Percentiles rank a stretch among this genome's conserved stretches.
Conservation (phyloP, 352 stramenopile species). For the Phytophthora constricta region DNA sequence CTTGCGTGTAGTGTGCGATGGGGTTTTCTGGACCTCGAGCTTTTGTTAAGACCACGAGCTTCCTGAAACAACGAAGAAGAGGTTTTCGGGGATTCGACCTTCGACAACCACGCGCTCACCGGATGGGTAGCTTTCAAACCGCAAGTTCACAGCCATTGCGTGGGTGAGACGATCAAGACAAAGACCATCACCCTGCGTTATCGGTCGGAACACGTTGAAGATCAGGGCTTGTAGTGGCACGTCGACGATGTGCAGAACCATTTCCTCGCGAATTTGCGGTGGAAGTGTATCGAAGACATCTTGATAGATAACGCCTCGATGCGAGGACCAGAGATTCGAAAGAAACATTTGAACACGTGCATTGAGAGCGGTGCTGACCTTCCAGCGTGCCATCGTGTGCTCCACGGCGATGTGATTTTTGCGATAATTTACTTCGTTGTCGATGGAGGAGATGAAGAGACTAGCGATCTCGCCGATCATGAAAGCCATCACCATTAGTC, state of each 20-base stretch:
- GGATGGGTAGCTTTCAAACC: slow-evolving; percentile 59
- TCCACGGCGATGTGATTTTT: slow-evolving; percentile 70
- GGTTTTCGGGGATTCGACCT: slow-evolving; percentile 44
- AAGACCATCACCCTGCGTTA: slow-evolving; percentile 23
- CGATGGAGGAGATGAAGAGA: slow-evolving; percentile 73
- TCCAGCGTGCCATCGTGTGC: slow-evolving; percentile 55
- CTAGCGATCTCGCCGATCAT: slow-evolving; percentile 76
- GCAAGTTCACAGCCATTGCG: slow-evolving; percentile 15
- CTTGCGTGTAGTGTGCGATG: slow-evolving; percentile 22
- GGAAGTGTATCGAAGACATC: slow-evolving; percentile 56
- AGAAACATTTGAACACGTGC: slow-evolving; percentile 58
- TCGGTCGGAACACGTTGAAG: slow-evolving; percentile 28
- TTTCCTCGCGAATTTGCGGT: slow-evolving; percentile 48
- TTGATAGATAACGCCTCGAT: slow-evolving; percentile 61
- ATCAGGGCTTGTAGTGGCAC: slow-evolving; percentile 44
- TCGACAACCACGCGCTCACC: slow-evolving; percentile 56
- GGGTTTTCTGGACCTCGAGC: neutral
- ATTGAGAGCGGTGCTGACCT: slow-evolving; percentile 44
- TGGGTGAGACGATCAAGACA: slow-evolving; percentile 15
- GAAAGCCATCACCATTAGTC: slow-evolving; percentile 65
- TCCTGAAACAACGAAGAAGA: slow-evolving; percentile 70
- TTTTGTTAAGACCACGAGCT: slow-evolving; percentile 36
- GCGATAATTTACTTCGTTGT: slow-evolving; percentile 68
- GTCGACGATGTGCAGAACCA: slow-evolving; percentile 55
- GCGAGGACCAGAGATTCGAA: slow-evolving; percentile 62